Base-by-base conservation (phyloP, 2,329 filamentous ascomycete genomes). In the Zarea fungicola region DNA sequence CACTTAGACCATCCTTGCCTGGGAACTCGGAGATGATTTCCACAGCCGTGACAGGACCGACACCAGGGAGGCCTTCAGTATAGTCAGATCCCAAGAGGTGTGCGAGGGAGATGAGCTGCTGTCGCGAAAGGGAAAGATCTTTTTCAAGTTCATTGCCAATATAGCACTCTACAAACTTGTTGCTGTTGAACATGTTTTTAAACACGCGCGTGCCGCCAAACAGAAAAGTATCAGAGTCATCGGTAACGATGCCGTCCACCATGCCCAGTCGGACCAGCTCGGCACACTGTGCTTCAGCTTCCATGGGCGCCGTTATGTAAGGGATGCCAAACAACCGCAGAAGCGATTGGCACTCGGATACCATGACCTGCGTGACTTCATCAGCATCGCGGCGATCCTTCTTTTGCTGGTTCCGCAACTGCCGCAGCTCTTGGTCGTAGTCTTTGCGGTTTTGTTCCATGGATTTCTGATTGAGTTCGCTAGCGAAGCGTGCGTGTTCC, bases 181-280 rank as follows among this genome's bases (percentile, higher is more conserved):
- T 93, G 59, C 89, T 85, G 67, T 96, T 99, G 75, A 99, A 99
- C 90, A 99, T 95, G 72, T 99, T 99, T 67, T 99, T 99, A 76
- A 99, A 99, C 19, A 99, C 87, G 16, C 92, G 79, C 0, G 90
- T 99, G 31, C 93, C 95, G 16, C 93, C 95, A 65, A 99, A 99
- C 1, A 99, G 78, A 61, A 99, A 99, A 1, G 85, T 95, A 72
- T 99, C 93, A 3, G 87, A 95, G 64, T 99, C 93, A 60, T 99
- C 93, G 0, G 95, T 99, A 25, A 99, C 91, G 53, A 99, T 96
- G 11, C 95, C 93, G 63, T 99, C 95, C 8, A 99, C 95, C 0
- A 97, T 80, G 0, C 89, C 89, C 0, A 97, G 74, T 1, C 71
- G 72, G 1, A 99, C 91, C 4, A 99, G 80, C 67, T 96, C 88